Evolutionary conservation across 2,329 filamentous ascomycete species (phyloP), one percentile per base, ranked within the genome.

Genomic region (Diaporthe nobilis): DNA sequence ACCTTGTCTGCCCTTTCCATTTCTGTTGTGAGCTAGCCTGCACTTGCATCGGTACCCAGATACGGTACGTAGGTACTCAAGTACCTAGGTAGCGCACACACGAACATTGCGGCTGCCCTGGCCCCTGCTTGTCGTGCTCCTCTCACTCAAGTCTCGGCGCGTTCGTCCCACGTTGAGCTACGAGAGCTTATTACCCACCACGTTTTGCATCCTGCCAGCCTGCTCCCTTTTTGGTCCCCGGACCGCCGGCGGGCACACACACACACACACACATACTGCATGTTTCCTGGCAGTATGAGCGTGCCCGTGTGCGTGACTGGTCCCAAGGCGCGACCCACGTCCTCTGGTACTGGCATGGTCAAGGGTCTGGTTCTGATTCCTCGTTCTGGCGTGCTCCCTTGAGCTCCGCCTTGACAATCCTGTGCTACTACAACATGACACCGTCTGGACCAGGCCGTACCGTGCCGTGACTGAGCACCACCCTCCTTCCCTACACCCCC

Each of bases 131-230:
- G 34, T 34, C 34, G 3, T 53, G 47, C 3, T 53, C 63, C 22
- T 67, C 22, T 13, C 44, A 51, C 20, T 51, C 60, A 44, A 44
- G 39, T 65, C 60, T 51, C 65, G 47, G 65, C 65, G 65, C 65
- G 65, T 68, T 68, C 65, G 15, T 68, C 65, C 65, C 47, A 68
- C 65, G 13, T 51, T 22, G 63, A 68, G 65, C 65, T 68, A 28
- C 42, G 61, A 67, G 65, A 68, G 47, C 44, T 68, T 68, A 68
- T 53, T 68, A 68, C 65, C 65, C 65, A 68, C 65, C 65, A 68
- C 65, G 65, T 53, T 39, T 68, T 68, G 65, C 47, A 37, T 68
- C 31, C 31, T 53, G 49, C 42, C 42, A 44, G 42, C 49, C 49
- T 53, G 47, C 44, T 51, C 61, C 61, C 39, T 67, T 67, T 34